Base-by-base conservation (phyloP, 176 grass and related monocot species). In the Pharus latifolius region DNA sequence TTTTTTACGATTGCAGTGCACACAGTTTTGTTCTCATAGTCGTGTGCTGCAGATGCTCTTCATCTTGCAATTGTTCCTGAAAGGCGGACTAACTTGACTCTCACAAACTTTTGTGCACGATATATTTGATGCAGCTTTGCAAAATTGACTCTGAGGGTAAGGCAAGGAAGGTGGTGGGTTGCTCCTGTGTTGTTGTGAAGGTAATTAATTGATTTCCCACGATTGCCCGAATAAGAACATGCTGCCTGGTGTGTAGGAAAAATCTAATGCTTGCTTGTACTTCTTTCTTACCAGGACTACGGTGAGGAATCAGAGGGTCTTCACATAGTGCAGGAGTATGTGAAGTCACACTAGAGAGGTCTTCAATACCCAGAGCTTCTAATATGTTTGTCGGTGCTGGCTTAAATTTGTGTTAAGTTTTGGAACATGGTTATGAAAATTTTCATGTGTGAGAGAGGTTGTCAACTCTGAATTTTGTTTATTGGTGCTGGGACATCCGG, bases 141-240 rank as follows among this genome's bases (percentile, higher is more conserved):
- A 91, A 86, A 57, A 91, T 91, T 62, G 83, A 91, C 47, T 61
- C 83, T 0, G 78, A 90, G 73, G 83, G 88, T 6, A 91, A 91
- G 53, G 83, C 79, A 18, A 86, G 83, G 60, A 80, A 91, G 63
- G 79, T 83, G 11, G 79, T 75, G 11, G 65, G 79, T 41, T 80
- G 75, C 58, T 83, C 88, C n/a, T 91, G 88, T 32, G 57, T 78
- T n/a, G 79, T 73, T 46, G 68, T 86, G 23, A 91, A 82, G 88
- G 88, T 83, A 66, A 69, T 30, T 56, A 56, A 16, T 49, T 0
- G 6, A 26, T 52, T 20, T 23, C 50, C 59, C 10, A 20, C 9
- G 40, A 1, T 55, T 30, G 51, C 54, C 14, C 29, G 31, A 17
- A 42, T 52, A 47, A 64, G 57, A 50, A 75, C 56, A 30, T 62